These are phyloP conservation scores for Xylariaceae sp. DNA, from an alignment of 2,329 filamentous ascomycete species.

Conservation along the genomic window DNA sequence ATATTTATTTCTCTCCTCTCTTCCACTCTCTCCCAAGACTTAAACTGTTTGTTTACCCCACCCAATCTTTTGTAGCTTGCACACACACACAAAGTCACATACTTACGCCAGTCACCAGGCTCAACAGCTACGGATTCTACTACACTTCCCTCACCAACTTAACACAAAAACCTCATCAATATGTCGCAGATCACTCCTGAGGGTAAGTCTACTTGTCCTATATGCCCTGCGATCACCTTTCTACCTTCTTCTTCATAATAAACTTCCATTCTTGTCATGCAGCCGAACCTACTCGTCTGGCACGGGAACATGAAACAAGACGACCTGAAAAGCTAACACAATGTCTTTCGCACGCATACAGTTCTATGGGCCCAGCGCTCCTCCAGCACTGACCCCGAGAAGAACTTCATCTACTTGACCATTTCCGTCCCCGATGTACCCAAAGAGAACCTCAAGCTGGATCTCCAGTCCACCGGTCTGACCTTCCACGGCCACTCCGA, in stretches of 20 bases:
- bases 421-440: slow-evolving; percentile 88
- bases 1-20: not conserved
- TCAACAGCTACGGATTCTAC: not conserved
- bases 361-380: slow-evolving; percentile 99
- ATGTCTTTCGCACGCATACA: slow-evolving; percentile 46
- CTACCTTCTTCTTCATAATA: not conserved
- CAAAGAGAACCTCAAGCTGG: slow-evolving; percentile 77
- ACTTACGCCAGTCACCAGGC: slow-evolving; percentile 14
- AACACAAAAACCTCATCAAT: slow-evolving; percentile 18
- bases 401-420: slow-evolving; percentile 95
- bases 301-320: not conserved
- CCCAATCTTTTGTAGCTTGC: too few relatives aligned
- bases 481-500: slow-evolving; percentile 83
- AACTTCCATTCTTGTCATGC: not conserved
- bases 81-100: not conserved
- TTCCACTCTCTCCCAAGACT: not conserved
- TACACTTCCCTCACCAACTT: not conserved
- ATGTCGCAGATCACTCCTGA: slow-evolving; percentile 48
- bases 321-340: slow-evolving; percentile 13
- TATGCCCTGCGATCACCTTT: slow-evolving; percentile 14
- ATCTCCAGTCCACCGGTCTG: slow-evolving; percentile 78
- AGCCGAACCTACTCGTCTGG: not conserved
- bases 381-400: slow-evolving; percentile 75
- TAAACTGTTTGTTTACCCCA: too few relatives aligned
- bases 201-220: slow-evolving; percentile 41